phyloP scores from a whole-genome alignment of 306 rosid genomes.

The Gynostemma pentaphyllum region DNA sequence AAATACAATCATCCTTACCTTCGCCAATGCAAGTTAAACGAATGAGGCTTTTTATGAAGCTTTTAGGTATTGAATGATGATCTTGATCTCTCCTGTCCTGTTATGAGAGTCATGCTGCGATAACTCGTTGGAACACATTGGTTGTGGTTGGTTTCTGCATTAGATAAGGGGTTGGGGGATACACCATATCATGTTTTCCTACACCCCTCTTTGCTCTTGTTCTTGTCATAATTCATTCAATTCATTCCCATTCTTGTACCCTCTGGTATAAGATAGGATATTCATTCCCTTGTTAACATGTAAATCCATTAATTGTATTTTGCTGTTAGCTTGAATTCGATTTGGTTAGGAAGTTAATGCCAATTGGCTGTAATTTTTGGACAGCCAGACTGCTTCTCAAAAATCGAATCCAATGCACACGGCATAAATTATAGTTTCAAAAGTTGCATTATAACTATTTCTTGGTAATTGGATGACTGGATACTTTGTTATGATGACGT shows the following conservation, averaged over 20 bases:
- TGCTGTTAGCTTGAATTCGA: slow-evolving; percentile 7
- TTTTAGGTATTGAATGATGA: background rate
- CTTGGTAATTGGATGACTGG: background rate
- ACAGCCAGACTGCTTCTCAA: background rate
- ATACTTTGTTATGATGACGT: background rate
- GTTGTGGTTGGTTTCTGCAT: background rate
- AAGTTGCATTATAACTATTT: background rate
- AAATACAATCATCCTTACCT: slow-evolving; percentile 72
- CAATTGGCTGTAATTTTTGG: slow-evolving; percentile 11
- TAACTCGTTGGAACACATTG: background rate
- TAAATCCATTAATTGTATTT: slow-evolving; percentile 10
- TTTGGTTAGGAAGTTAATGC: slow-evolving; percentile 3
- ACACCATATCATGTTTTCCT: background rate
- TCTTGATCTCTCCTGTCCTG: background rate
- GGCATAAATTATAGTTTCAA: slow-evolving; percentile 4
- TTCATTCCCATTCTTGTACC: slow-evolving; percentile 11
- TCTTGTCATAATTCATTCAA: slow-evolving; percentile 13
- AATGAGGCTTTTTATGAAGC: slow-evolving; percentile 17
- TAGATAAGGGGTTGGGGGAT: background rate
- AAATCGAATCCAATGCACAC: background rate
- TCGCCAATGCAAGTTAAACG: slow-evolving; percentile 54
- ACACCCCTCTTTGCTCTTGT: background rate
- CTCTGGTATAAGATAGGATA: slow-evolving; percentile 11
- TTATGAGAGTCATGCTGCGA: slow-evolving; percentile 1
- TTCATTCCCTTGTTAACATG: slow-evolving; percentile 8